Base-by-base conservation (phyloP, 1,139 yeast genomes). In the Blastobotrys aristatus region DNA sequence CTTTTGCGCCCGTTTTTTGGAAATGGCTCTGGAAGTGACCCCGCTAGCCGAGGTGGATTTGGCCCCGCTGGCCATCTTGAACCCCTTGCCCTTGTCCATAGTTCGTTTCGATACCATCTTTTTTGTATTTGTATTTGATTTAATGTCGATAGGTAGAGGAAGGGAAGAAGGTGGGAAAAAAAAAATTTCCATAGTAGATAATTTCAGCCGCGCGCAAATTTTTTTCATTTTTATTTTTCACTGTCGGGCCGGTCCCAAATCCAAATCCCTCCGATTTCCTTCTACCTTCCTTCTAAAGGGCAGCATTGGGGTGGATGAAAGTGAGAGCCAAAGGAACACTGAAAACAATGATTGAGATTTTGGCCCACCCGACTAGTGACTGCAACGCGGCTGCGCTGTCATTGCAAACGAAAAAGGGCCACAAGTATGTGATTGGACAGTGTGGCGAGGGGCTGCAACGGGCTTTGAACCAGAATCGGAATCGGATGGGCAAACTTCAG, bases 391-490 rank as follows among this genome's bases (percentile, higher is more conserved):
- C 94, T 0, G 66, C 82, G 18, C 57, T 85, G 13, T 65, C 80
- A 63, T 63, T 85, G 11, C 75, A 71, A 45, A 67, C 77, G 0
- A 64, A 64, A 2, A 68, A 67, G 52, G 78, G 92, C 10, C 74
- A 74, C 44, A 71, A 82, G 50, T 86, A 82, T 58, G 66, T 89
- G 40, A 76, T 92, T 61, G 98, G 98, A 1, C 80, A 82, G 49
- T 66, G 87, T 2, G 79, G 94, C 4, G 97, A 89, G 61, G 97
- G 97, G 1, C 69, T 89, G 0, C 98, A 92, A 63, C 71, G 98
- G 56, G 63, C 80, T 21, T 70, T 76, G 52, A 67, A 81, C 18
- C 75, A 75, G 38, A 57, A 61, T 31, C 59, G 57, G 33, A 51
- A 63, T 7, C 55, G 63, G 14, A 47, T 61, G 40, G 48, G 60